These are phyloP conservation scores for Lithohypha guttulata DNA, from an alignment of 2,329 filamentous ascomycete species.

Conservation along the genomic window DNA sequence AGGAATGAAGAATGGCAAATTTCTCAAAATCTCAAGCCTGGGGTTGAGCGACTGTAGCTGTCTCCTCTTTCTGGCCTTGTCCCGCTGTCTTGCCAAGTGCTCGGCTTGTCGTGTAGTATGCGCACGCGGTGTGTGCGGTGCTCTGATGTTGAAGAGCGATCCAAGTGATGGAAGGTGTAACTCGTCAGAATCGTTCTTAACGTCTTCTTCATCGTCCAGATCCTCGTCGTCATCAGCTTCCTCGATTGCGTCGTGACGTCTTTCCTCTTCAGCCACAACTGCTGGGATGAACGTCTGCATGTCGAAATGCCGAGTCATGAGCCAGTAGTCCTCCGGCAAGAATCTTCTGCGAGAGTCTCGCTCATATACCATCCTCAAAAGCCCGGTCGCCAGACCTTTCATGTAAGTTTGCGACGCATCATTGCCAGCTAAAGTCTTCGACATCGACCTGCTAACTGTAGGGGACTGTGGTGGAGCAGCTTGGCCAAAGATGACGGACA, in stretches of 20 bases:
- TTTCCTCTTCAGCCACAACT: conserved; percentile 79
- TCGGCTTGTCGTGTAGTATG: conserved; percentile 15
- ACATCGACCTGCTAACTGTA: conserved; percentile 27
- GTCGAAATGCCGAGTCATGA: conserved; percentile 81
- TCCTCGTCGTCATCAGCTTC: conserved; percentile 47
- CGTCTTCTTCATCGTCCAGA: conserved; percentile 32
- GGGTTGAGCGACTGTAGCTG: conserved; percentile 71
- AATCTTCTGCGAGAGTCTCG: conserved; percentile 82
- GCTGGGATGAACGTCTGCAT: conserved; percentile 79
- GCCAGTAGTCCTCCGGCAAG: conserved; percentile 74
- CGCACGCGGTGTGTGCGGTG: conserved; percentile 17
- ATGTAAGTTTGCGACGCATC: conserved; percentile 70
- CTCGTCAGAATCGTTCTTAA: conserved; percentile 31
- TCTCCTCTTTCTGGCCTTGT: conserved; percentile 54
- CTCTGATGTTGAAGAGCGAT: conserved; percentile 24
- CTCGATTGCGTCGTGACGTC: conserved; percentile 56
- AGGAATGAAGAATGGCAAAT: conserved; percentile 94
- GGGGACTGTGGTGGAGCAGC: conserved; percentile 6
- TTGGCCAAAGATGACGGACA: conserved; percentile 18
- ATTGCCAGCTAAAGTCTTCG: conserved; percentile 46
- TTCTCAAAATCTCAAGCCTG: conserved; percentile 78
- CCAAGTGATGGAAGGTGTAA: conserved; percentile 26
- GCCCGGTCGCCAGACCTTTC: conserved; percentile 64
- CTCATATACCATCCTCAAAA: conserved; percentile 83
- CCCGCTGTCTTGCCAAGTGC: conserved; percentile 13